Percentiles rank a stretch among this genome's conserved stretches.
These are phyloP conservation scores for Acanthamoeba castellanii DNA, from an alignment of 208 protist genomes.

Conservation along the genomic window DNA sequence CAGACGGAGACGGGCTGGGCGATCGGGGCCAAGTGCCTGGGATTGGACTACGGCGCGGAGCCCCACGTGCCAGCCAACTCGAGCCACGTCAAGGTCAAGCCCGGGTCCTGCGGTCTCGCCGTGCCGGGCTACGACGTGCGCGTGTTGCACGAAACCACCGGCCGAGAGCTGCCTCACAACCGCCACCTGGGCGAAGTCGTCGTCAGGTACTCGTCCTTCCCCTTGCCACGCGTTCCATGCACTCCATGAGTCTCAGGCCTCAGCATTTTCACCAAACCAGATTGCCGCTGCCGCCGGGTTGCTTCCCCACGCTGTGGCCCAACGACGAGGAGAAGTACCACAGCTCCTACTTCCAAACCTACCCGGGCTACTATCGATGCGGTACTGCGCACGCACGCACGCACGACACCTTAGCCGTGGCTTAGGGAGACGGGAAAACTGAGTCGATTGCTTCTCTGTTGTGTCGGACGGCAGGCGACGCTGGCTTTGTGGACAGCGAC, in stretches of 20 bases:
- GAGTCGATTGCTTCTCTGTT: too few species aligned
- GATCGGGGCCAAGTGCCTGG: slow-evolving; percentile 51
- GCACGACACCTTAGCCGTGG: too few species aligned
- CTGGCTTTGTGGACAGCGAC: slow-evolving; percentile 76
- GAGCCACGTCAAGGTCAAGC: slow-evolving; percentile 17
- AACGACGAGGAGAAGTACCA: slow-evolving; percentile 70
- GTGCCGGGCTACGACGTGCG: slow-evolving; percentile 70
- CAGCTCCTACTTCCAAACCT: slow-evolving; percentile 48
- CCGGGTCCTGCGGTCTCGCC: slow-evolving; percentile 1
- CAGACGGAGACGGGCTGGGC: slow-evolving; percentile 81
- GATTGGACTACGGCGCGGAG: slow-evolving; percentile 14
- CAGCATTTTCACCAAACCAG: neutral
- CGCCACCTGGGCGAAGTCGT: slow-evolving; percentile 49
- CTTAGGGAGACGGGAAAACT: too few species aligned
- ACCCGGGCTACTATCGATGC: slow-evolving; percentile 14
- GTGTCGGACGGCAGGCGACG: slow-evolving; percentile 71
- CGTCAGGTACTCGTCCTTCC: neutral
- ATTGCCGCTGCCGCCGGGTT: slow-evolving; percentile 76
- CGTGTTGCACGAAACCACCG: slow-evolving; percentile 1
- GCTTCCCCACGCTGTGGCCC: slow-evolving; percentile 66
- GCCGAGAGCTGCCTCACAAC: slow-evolving; percentile 19
- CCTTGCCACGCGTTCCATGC: neutral
- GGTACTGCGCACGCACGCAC: neutral
- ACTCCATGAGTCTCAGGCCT: neutral
- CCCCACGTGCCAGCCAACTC: neutral